Evolutionary conservation across 345 rosid species (phyloP), one percentile per base, ranked within the genome.

Genomic region (Populus tremula): DNA sequence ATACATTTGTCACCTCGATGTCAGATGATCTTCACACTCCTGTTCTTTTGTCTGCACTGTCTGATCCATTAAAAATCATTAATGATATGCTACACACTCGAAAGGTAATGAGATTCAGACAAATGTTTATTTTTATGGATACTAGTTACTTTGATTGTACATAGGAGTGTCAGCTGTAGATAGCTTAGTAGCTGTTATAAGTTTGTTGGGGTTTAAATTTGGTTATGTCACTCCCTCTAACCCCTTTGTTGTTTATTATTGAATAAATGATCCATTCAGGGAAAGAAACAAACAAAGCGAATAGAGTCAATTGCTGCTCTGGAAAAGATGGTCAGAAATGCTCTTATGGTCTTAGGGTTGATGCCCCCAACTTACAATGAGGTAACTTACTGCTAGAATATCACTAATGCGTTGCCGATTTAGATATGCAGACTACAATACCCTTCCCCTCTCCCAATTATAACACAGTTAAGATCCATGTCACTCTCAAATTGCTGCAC

Each of bases 1-100:
- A 86, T 75, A 88, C 87, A 47, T 89, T 88, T 65, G 56, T 88
- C 76, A 87, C 88, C 72, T 92, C 97, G 5, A 93, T 96, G 98
- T 91, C 91, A 7, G 97, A 96, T 93, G 97, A 96, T 90, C 94
- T 96, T 76, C 96, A 78, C 76, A 92, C 94, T 21, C 89, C 98
- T 0, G 93, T 84, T 64, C 84, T 94, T 71, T 84, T 96, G 83
- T 94, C 98, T 75, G 94, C 94, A 65, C 70, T 96, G 74, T 93
- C 99, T 59, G 98, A 93, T 45, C 96, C 96, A 16, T 78, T 96
- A 81, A 96, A 93, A 77, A 84, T 84, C 31, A 88, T 93, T 80
- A 96, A 96, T 67, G 98, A 96, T 83, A 87, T 93, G 80, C 84
- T 92, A 11, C 93, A 92, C 74, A 91, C 96, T 69, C 88, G 91